Base-by-base conservation (phyloP, 345 rosid genomes). In the Lagerstroemia speciosa region DNA sequence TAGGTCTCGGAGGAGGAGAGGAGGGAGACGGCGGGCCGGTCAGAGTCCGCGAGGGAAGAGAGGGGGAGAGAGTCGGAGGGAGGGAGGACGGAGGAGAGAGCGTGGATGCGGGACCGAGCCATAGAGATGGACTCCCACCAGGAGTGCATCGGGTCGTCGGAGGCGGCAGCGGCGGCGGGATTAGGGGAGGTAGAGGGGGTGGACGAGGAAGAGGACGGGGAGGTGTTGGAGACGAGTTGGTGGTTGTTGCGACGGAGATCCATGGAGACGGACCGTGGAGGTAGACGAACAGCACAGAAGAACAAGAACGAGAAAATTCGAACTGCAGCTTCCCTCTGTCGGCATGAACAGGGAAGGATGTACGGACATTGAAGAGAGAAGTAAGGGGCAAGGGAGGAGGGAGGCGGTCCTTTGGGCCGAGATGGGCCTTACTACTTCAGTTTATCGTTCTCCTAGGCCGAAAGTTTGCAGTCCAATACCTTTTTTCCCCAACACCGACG, bases 101-200 rank as follows among this genome's bases (percentile, higher is more conserved):
- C 70, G 60, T 91, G 89, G 69, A 94, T 86, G 38, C 85, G 88
- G 60, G 98, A 73, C 26, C 97, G 81, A 37, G 99, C 83, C 86
- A 88, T 94, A 58, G 99, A 94, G 73, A 94, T 79, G 58, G 98
- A 85, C 75, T 94, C 99, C 96, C 97, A 94, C 97, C 96, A 91
- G 2, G 99, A 88, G 68, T 94, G 97, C 87, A 88, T 83, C 16
- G 89, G 87, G 71, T 88, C 90, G 50, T 73, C 78, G 64, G 81
- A 78, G 61, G 69, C 34, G 34, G 63, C 29, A 38, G 74, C 70
- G 27, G 80, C 43, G 15, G 73, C 64, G 3, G 67, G 20, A 19
- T 78, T 69, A 40, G 84, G 70, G 9, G 87, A 65, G 14, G 86
- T 69, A 55, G 86, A 75, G 17, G 89, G 78, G 24, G 86, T 80